phyloP scores from a whole-genome alignment of 208 protist species.

The Acanthamoeba royreba region DNA sequence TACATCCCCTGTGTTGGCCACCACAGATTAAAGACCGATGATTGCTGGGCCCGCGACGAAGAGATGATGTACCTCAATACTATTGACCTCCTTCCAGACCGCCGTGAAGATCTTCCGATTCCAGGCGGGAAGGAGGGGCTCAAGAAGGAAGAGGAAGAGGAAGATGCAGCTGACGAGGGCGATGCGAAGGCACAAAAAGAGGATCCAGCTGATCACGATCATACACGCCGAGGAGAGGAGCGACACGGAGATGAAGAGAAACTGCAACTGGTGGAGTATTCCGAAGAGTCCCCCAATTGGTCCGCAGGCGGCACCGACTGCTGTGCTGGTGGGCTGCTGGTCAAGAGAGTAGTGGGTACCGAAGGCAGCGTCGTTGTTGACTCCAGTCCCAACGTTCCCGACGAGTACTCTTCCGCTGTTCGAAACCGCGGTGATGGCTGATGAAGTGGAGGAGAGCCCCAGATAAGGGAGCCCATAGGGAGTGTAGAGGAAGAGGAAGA shows the following conservation, averaged over 20 bases:
- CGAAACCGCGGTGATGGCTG: not conserved
- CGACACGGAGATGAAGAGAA: not conserved
- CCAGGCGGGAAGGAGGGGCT: not conserved
- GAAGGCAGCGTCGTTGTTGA: not conserved
- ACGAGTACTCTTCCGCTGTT: not conserved
- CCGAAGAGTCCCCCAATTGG: not conserved
- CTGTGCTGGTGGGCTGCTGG: not conserved
- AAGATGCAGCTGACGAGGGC: not conserved
- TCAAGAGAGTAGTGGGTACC: not conserved
- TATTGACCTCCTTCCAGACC: not conserved
- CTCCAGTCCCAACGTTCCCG: too few relatives aligned
- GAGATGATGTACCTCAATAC: not conserved
- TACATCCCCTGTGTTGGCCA: not conserved
- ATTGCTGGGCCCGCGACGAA: not conserved
- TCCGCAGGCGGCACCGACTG: not conserved
- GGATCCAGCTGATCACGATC: not conserved
- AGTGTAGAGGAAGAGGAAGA: constrained; percentile 18
- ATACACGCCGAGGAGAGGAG: constrained; percentile 24
- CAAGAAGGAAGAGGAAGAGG: constrained; percentile 29
- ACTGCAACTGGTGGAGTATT: not conserved
- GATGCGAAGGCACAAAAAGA: not conserved
- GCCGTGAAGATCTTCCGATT: constrained; percentile 6
- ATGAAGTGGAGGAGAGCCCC: not conserved
- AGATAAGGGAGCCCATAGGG: constrained; percentile 22
- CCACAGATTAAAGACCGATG: not conserved